These are phyloP conservation scores for Nakazawaea wyomingensis DNA, from an alignment of 805 yeast genomes.

Conservation along the genomic window DNA sequence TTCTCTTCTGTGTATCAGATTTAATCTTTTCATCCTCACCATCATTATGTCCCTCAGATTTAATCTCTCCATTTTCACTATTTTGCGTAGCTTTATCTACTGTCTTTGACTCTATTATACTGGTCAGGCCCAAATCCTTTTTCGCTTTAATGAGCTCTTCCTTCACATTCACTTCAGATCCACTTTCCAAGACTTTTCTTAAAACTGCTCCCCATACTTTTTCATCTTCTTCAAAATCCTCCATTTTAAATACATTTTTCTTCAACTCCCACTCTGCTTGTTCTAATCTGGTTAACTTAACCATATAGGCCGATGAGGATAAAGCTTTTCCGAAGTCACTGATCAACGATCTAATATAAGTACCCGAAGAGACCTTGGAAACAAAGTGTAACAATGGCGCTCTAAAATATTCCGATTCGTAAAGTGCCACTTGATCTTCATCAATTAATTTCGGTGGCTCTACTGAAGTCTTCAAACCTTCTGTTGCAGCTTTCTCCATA, in stretches of 20 bases:
- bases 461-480: slow-evolving; percentile 32
- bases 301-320: slow-evolving; percentile 85
- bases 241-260: slow-evolving; percentile 59
- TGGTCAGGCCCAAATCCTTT: too few species aligned
- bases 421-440: slow-evolving; percentile 27
- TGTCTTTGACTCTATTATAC: slow-evolving; percentile 13
- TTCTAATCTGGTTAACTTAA: slow-evolving; percentile 59
- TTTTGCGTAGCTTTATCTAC: not conserved
- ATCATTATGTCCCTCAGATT: too few species aligned
- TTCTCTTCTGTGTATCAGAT: not conserved
- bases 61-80: not conserved
- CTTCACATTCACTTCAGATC: slow-evolving; percentile 33
- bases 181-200: slow-evolving; percentile 44
- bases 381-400: slow-evolving; percentile 71
- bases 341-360: slow-evolving; percentile 84
- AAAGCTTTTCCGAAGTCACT: slow-evolving; percentile 85
- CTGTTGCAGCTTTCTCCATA: slow-evolving; percentile 36
- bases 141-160: slow-evolving; percentile 32
- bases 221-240: slow-evolving; percentile 59
- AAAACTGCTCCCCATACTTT: slow-evolving; percentile 68
- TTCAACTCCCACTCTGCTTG: slow-evolving; percentile 86
- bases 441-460: slow-evolving; percentile 36
- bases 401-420: slow-evolving; percentile 34
- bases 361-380: slow-evolving; percentile 87
- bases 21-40: slow-evolving; percentile 3